These are phyloP conservation scores for Trapa bicornis DNA, from an alignment of 345 rosid genomes.

Conservation along the genomic window DNA sequence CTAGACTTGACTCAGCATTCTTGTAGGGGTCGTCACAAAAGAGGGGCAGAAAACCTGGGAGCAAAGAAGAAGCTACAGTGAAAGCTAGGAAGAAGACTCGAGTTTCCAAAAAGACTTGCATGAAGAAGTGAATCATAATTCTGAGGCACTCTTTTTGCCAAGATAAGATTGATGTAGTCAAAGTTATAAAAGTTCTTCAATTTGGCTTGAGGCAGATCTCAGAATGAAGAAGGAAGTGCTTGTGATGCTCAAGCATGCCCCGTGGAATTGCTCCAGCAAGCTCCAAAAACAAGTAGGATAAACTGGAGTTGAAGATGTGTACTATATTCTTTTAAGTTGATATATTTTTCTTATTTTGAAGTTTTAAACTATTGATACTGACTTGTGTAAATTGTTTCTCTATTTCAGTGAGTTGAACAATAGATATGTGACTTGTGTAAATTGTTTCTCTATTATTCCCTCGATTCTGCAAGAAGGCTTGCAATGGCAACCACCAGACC, in stretches of 20 bases:
- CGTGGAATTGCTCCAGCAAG: background rate
- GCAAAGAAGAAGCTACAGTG: conserved; percentile 49
- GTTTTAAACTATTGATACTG: background rate
- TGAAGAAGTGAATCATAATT: conserved; percentile 21
- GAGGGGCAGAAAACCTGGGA: conserved; percentile 43
- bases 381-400: background rate
- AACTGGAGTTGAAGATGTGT: background rate
- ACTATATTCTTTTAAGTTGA: background rate
- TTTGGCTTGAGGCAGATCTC: background rate
- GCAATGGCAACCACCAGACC: too few relatives aligned
- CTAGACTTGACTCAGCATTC: background rate
- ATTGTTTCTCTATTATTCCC: too few relatives aligned
- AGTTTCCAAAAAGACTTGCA: conserved; percentile 32
- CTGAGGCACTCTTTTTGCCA: background rate
- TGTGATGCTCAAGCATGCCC: background rate
- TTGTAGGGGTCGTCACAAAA: conserved; percentile 45
- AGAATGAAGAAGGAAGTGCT: background rate
- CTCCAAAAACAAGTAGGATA: background rate
- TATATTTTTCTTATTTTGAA: background rate
- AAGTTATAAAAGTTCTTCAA: background rate
- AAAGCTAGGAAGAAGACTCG: conserved; percentile 41
- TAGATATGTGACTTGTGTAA: background rate
- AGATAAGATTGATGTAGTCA: background rate
- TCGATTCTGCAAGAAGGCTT: too few relatives aligned
- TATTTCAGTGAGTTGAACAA: background rate